Percentiles rank a stretch among this genome's conserved stretches.
phyloP scores from a whole-genome alignment of 768 basidiomycete species.

The Lactarius sanguifluus region DNA sequence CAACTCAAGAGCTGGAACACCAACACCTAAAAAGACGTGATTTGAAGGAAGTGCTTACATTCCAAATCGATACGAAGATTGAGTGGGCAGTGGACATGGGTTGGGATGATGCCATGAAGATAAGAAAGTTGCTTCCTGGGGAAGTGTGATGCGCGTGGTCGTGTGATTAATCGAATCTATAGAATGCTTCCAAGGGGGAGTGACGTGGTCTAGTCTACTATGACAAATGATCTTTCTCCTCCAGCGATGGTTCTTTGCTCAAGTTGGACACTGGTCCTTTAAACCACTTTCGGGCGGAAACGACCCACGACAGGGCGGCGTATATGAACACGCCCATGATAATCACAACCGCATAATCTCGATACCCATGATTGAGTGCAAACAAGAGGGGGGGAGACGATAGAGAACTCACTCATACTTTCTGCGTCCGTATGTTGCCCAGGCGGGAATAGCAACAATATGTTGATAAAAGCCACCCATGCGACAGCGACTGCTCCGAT shows the following conservation, averaged over 20 bases:
- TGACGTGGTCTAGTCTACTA: not conserved
- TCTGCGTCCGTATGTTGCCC: constrained; percentile 6
- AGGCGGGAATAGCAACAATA: constrained; percentile 52
- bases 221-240: not conserved
- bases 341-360: constrained; percentile 70
- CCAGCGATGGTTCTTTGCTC: constrained; percentile 8
- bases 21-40: constrained; percentile 33
- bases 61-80: constrained; percentile 52
- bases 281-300: constrained; percentile 73
- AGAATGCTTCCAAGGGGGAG: not conserved
- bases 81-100: constrained; percentile 53
- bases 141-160: constrained; percentile 32
- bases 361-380: constrained; percentile 12
- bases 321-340: constrained; percentile 65
- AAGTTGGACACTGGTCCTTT: constrained; percentile 57
- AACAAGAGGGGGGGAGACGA: not conserved
- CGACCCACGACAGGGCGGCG: constrained; percentile 59
- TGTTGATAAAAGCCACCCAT: constrained; percentile 63
- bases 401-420: constrained; percentile 27
- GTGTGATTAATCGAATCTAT: not conserved
- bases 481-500: constrained; percentile 59
- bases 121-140: constrained; percentile 38
- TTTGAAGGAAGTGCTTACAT: constrained; percentile 43
- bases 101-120: constrained; percentile 52
- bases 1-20: constrained; percentile 43